Percentiles rank a stretch among this genome's conserved stretches.
phyloP scores from a whole-genome alignment of 2,329 filamentous ascomycete genomes.

The Penicillium psychrosexuale region DNA sequence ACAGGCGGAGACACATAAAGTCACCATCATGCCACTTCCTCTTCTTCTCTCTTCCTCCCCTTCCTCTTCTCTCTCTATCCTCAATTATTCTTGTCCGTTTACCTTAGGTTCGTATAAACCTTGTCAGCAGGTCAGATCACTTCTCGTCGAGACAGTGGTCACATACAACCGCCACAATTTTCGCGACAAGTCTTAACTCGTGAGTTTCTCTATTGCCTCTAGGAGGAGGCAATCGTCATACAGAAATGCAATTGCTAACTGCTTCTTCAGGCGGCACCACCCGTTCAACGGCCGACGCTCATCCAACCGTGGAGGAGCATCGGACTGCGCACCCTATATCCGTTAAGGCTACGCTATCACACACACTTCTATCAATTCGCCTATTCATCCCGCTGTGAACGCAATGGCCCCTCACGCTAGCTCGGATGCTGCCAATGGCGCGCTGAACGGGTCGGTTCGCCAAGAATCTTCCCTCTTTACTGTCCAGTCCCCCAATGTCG shows the following conservation, averaged over 20 bases:
- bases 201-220: slow-evolving; percentile 51
- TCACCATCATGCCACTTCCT: neutral
- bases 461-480: slow-evolving; percentile 62
- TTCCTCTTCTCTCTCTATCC: neutral
- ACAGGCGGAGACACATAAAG: slow-evolving; percentile 6
- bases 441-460: slow-evolving; percentile 53
- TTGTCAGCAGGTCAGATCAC: slow-evolving; percentile 49
- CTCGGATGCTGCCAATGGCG: slow-evolving; percentile 53
- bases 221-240: neutral
- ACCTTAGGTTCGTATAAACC: slow-evolving; percentile 26
- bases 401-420: slow-evolving; percentile 93
- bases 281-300: slow-evolving; percentile 96
- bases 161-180: slow-evolving; percentile 77
- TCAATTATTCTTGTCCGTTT: slow-evolving; percentile 7
- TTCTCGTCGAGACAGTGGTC: slow-evolving; percentile 57
- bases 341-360: slow-evolving; percentile 40
- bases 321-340: slow-evolving; percentile 51
- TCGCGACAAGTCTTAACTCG: slow-evolving; percentile 98
- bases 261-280: slow-evolving; percentile 70
- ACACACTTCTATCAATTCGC: slow-evolving; percentile 44
- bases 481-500: slow-evolving; percentile 88
- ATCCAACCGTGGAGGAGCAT: slow-evolving; percentile 79
- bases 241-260: slow-evolving; percentile 7
- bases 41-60: neutral
- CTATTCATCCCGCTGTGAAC: slow-evolving; percentile 33